Base-by-base conservation (phyloP, 2,329 filamentous ascomycete genomes). In the Chaetomium olivaceum region DNA sequence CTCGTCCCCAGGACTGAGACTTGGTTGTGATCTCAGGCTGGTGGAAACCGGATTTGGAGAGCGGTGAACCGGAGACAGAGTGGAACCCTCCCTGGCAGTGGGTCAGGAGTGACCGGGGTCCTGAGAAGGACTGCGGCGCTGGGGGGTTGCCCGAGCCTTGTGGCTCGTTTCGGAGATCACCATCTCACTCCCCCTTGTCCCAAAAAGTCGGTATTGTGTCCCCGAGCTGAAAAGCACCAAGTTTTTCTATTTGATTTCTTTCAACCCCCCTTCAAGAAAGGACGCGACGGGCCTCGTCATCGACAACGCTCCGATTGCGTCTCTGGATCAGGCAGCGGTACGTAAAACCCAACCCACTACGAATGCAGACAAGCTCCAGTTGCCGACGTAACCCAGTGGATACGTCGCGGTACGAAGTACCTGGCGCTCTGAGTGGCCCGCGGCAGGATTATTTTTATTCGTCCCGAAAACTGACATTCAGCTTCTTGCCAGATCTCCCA, bases 401-500 rank as follows among this genome's bases (percentile, higher is more conserved):
- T 54, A 51, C 56, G 23, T 36, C 50, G 57, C 36, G 39, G 16
- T 51, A 36, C 52, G 61, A 48, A 54, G 25, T 57, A 48, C 67
- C 55, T 58, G 58, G 16, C 61, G 7, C 19, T 62, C 31, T 62
- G 51, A 61, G 55, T 64, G 68, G 68, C 46, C 55, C 64, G 33
- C 58, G 25, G 48, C 51, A 48, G 50, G 61, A 54, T 67, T 70
- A 65, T 67, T 72, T 71, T 72, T 67, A 67, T 68, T 68, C 61
- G 55, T 56, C 52, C 65, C 48, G 16, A 58, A 51, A 56, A 64
- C 66, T 70, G 67, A 71, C 69, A 51, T 54, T 23, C 60, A 68
- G 65, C 67, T 68, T 71, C 61, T 73, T 72, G 71, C 66, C 71
- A 73, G 70, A 73, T 73, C 67, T 69, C 68, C 58, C 14, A 62